Percentiles rank a stretch among this genome's conserved stretches.
Evolutionary conservation across 208 protist species (phyloP).

Genomic region (Leishmania amazonensis): DNA sequence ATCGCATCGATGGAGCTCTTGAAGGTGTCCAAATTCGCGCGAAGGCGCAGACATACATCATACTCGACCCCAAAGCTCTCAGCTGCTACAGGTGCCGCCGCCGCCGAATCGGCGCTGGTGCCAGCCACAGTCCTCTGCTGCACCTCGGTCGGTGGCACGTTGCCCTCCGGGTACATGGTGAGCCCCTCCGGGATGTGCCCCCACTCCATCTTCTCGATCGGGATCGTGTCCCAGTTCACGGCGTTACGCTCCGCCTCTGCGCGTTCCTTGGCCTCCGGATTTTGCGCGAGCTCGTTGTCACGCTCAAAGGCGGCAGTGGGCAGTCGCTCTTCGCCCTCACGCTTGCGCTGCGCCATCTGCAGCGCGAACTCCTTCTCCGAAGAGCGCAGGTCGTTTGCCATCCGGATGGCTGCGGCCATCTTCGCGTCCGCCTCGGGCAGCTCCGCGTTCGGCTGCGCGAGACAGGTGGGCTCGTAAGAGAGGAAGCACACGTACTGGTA

Average conservation of each 20-base stretch:
- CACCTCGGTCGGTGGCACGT: constrained; percentile 2
- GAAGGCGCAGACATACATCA: constrained; percentile 37
- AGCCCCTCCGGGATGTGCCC: constrained; percentile 77
- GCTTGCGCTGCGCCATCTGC: constrained; percentile 61
- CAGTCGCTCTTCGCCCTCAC: constrained; percentile 62
- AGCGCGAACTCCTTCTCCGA: constrained; percentile 67
- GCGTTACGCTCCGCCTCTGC: constrained; percentile 12
- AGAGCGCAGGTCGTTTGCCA: constrained; percentile 75
- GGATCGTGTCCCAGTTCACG: constrained; percentile 34
- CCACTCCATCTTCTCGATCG: constrained; percentile 72
- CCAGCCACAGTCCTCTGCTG: not conserved
- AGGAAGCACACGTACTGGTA: constrained; percentile 95
- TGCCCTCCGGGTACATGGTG: constrained; percentile 71
- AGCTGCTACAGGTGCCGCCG: not conserved
- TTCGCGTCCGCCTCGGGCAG: constrained; percentile 25
- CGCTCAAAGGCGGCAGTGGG: constrained; percentile 48
- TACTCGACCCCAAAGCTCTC: constrained; percentile 45
- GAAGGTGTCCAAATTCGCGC: constrained; percentile 62
- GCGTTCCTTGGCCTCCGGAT: not conserved
- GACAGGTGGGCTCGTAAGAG: constrained; percentile 71
- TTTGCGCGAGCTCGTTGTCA: constrained; percentile 21
- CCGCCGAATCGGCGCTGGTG: not conserved
- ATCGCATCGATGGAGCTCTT: constrained; percentile 72
- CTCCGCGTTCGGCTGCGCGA: constrained; percentile 32
- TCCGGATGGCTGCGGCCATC: constrained; percentile 49